Percentiles rank a stretch among this genome's conserved stretches.
These are phyloP conservation scores for Phaseolus lunatus DNA, from an alignment of 306 rosid species.

Conservation along the genomic window DNA sequence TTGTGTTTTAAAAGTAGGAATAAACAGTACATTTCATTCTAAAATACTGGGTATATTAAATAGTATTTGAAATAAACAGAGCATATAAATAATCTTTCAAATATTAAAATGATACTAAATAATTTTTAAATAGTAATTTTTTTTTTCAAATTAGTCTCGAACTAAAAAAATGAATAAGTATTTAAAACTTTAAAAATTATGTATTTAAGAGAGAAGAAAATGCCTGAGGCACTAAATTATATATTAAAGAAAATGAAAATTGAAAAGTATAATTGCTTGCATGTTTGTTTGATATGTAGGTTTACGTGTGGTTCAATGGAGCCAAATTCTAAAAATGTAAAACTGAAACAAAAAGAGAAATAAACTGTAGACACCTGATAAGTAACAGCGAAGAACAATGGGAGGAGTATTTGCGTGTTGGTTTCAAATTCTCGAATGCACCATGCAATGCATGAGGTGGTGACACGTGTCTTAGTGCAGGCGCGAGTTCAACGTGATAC, in stretches of 20 bases:
- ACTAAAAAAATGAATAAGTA: too few species aligned
- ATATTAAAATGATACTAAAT: too few species aligned
- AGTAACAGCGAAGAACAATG: neutral
- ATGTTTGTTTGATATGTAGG: neutral
- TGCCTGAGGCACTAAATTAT: too few species aligned
- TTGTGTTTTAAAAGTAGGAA: too few species aligned
- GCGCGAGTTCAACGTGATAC: slow-evolving; percentile 44
- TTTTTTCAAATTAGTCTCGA: too few species aligned
- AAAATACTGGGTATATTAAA: too few species aligned
- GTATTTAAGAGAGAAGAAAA: too few species aligned
- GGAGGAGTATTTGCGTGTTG: slow-evolving; percentile 34
- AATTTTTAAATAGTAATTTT: too few species aligned
- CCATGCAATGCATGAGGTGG: neutral
- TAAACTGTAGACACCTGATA: slow-evolving; percentile 22
- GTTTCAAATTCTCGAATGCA: neutral
- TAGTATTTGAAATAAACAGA: too few species aligned
- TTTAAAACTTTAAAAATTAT: too few species aligned
- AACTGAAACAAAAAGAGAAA: neutral
- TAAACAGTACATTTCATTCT: too few species aligned
- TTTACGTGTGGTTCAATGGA: neutral
- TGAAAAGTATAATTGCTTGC: neutral
- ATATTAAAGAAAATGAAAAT: neutral
- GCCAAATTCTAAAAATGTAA: neutral
- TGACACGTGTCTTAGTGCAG: slow-evolving; percentile 28
- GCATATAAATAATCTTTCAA: too few species aligned